Evolutionary conservation across 495 filamentous ascomycete species (phyloP).

Genomic region (Endocarpon pusillum): DNA sequence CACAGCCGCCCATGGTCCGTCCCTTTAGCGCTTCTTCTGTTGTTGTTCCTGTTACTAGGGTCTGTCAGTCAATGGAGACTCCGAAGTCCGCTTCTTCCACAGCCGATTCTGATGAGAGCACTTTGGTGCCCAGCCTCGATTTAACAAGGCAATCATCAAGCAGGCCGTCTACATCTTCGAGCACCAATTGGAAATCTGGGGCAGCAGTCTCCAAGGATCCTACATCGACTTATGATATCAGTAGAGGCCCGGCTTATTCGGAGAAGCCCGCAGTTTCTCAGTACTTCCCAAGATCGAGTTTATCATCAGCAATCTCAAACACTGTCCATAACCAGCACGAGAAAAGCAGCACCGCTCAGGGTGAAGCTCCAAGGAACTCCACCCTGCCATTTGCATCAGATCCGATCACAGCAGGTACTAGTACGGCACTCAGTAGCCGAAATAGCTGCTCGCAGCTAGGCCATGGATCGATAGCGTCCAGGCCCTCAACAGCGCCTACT

Average conservation of each 20-base stretch:
- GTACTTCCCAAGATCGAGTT: too few relatives aligned
- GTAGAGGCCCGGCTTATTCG: too few relatives aligned
- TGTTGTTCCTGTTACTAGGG: background rate
- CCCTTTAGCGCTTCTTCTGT: constrained; percentile 2
- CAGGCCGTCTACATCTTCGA: background rate
- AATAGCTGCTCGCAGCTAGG: constrained; percentile 1
- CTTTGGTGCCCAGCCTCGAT: background rate
- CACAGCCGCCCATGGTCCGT: constrained; percentile 4
- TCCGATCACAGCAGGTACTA: constrained; percentile 2
- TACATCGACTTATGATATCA: too few relatives aligned
- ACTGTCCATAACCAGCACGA: background rate
- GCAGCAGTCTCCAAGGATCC: background rate
- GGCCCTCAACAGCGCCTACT: constrained; percentile 1
- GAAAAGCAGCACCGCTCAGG: background rate
- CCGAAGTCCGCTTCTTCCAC: background rate
- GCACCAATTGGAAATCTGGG: background rate
- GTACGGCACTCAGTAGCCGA: background rate
- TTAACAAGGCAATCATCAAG: background rate
- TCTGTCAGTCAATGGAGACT: background rate
- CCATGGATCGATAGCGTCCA: background rate
- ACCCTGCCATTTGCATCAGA: background rate
- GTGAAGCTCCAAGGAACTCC: constrained; percentile 1
- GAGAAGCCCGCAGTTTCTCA: too few relatives aligned
- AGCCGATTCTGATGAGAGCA: background rate
- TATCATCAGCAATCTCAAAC: background rate